Base-by-base conservation (phyloP, 2,329 filamentous ascomycete species). In the Elsinoe australis region DNA sequence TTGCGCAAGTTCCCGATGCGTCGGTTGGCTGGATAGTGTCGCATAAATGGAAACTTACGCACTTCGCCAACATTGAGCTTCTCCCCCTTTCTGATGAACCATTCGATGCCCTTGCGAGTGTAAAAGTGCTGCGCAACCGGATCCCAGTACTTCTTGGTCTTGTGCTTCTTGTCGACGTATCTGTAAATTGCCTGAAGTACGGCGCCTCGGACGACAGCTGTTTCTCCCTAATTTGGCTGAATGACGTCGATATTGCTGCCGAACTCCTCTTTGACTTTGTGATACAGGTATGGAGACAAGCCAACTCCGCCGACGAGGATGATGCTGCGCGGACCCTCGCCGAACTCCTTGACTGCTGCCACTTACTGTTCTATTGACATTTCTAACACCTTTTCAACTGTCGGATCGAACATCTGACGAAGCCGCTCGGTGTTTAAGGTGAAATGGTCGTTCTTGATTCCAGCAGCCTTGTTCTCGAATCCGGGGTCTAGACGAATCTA, bases 401-500 rank as follows among this genome's bases (percentile, higher is more conserved):
- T 71, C 29, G 4, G 3, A 31, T 31, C 29, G 29, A 10, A 8
- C 29, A 9, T 31, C 14, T 14, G 7, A 31, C 10, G 29, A 31
- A 12, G 29, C 29, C 10, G 3, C 4, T 31, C 29, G 7, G 29
- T 31, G 29, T 10, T 31, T 3, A 31, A 14, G 29, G 10, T 10
- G 7, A 31, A 12, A 14, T 14, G 29, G 29, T 3, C 3, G 29
- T 9, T 9, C 3, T 3, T 4, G 29, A 31, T 31, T 4, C 29
- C 29, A n/a, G n/a, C n/a, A n/a, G n/a, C n/a, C n/a, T n/a, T n/a
- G n/a, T n/a, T n/a, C n/a, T n/a, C n/a, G n/a, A n/a, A n/a, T n/a
- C n/a, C n/a, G n/a, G n/a, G n/a, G n/a, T n/a, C n/a, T n/a, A 89
- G 85, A 0, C 85, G 85, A 3, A 89, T 76, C 50, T 87, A 87